These are phyloP conservation scores for Eucalyptus sp. DNA, from an alignment of 345 rosid genomes.

Conservation along the genomic window DNA sequence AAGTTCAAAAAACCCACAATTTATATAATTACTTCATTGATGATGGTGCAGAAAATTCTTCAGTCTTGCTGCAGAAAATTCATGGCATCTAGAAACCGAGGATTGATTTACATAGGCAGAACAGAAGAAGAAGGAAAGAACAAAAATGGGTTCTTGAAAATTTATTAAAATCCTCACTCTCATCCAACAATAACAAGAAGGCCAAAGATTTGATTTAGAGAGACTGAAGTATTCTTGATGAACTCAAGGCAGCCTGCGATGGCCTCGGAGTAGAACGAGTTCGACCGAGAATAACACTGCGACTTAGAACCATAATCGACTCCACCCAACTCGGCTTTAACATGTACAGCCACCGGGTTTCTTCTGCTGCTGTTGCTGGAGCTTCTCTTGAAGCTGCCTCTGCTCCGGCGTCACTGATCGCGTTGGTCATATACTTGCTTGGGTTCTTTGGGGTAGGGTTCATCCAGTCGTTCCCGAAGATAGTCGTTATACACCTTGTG, in stretches of 20 bases:
- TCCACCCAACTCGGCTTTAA: neutral
- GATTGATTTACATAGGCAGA: neutral
- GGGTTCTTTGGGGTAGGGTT: neutral
- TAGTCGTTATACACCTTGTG: neutral
- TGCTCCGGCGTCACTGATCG: neutral
- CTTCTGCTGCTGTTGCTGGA: neutral
- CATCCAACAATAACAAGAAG: neutral
- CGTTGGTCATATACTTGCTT: neutral
- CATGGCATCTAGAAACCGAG: neutral
- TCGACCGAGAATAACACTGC: conserved; percentile 11
- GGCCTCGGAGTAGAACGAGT: conserved; percentile 62
- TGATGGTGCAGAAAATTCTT: neutral
- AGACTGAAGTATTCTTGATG: conserved; percentile 45
- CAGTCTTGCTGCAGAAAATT: neutral
- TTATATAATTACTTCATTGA: too few relatives aligned
- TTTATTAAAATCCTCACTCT: neutral
- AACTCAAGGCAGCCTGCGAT: conserved; percentile 77
- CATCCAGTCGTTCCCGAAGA: neutral
- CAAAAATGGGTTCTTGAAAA: neutral
- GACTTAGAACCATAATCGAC: neutral
- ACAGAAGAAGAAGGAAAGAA: neutral
- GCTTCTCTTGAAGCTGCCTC: neutral
- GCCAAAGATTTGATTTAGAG: conserved; percentile 12
- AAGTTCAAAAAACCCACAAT: neutral
- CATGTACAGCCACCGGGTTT: neutral